These are phyloP conservation scores for Selaginella moellendorffii DNA, from an alignment of 75 land plant species.

Conservation along the genomic window DNA sequence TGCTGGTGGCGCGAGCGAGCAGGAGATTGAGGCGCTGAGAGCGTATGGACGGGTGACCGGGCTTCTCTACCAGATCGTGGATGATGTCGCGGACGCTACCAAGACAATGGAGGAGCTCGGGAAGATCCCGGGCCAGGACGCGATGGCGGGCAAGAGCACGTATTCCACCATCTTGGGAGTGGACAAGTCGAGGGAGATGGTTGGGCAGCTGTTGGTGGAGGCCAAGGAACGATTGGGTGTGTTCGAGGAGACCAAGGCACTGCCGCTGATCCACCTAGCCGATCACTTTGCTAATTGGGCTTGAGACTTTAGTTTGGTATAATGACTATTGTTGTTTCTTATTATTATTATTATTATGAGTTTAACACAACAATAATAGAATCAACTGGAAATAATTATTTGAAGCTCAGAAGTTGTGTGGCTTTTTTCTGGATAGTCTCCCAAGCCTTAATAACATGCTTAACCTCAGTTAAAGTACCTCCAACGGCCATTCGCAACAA, in stretches of 20 bases:
- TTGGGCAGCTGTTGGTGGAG: conserved; percentile 12
- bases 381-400: too few species aligned
- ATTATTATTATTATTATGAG: too few species aligned
- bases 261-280: too few species aligned
- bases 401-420: too few species aligned
- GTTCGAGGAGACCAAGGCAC: too few species aligned
- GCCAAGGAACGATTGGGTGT: conserved; percentile 27
- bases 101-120: conserved; percentile 26
- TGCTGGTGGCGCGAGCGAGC: conserved; percentile 45
- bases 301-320: too few species aligned
- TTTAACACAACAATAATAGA: too few species aligned
- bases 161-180: conserved; percentile 37
- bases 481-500: conserved; percentile 56
- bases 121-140: conserved; percentile 34
- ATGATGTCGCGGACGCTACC: conserved; percentile 31
- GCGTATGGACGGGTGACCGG: conserved; percentile 34
- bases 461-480: conserved; percentile 49
- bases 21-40: conserved; percentile 34
- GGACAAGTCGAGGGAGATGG: conserved; percentile 22
- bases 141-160: conserved; percentile 18
- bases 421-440: conserved; percentile 44
- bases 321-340: too few species aligned
- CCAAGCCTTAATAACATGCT: conserved; percentile 57
- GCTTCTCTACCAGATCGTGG: conserved; percentile 27
- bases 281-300: too few species aligned